Conservation (phyloP, 306 rosid genomes). For the Castanea mollissima region DNA sequence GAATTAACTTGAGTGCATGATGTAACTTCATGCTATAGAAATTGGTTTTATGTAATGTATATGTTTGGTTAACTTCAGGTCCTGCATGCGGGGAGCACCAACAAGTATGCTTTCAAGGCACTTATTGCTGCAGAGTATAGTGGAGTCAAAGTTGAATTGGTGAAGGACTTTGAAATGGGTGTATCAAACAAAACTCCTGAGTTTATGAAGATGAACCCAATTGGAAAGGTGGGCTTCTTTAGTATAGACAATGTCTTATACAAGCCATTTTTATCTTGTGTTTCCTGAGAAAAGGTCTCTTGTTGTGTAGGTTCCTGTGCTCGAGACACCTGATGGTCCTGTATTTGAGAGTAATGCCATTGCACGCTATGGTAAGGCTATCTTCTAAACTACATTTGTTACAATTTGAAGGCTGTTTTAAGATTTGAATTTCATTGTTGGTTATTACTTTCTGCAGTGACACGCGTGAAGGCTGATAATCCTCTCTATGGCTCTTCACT, state of each 20-base stretch:
- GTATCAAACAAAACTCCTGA: slow-evolving; percentile 69
- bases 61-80: slow-evolving; percentile 34
- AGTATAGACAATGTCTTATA: neutral
- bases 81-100: slow-evolving; percentile 50
- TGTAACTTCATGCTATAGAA: neutral
- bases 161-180: slow-evolving; percentile 60
- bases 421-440: neutral
- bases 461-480: slow-evolving; percentile 50
- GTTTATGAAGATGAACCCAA: slow-evolving; percentile 72
- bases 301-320: slow-evolving; percentile 57
- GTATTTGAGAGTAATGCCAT: slow-evolving; percentile 85
- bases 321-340: slow-evolving; percentile 71
- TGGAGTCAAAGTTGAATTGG: slow-evolving; percentile 55
- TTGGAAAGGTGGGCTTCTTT: slow-evolving; percentile 60
- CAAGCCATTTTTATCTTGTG: neutral
- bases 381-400: neutral
- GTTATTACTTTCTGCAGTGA: slow-evolving; percentile 47
- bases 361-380: slow-evolving; percentile 60
- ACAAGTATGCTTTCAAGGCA: slow-evolving; percentile 59
- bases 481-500: slow-evolving; percentile 53
- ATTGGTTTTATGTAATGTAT: neutral
- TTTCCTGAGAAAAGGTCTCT: neutral
- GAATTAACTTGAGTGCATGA: neutral
- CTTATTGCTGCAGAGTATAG: slow-evolving; percentile 55
- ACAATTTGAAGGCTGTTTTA: neutral